These are phyloP conservation scores for Dryadomyces quercivorus DNA, from an alignment of 2,329 filamentous ascomycete genomes.

Conservation along the genomic window DNA sequence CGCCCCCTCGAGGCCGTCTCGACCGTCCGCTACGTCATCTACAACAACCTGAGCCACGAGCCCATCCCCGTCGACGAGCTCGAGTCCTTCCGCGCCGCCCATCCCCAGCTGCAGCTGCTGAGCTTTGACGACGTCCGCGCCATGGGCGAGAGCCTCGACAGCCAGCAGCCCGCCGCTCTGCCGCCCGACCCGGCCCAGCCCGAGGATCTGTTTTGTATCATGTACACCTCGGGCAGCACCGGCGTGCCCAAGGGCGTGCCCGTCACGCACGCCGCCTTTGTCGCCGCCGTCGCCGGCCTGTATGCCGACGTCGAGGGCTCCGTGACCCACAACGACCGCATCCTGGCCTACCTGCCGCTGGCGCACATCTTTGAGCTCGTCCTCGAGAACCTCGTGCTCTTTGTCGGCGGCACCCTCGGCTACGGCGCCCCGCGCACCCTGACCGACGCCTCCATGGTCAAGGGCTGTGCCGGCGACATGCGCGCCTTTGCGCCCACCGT, in stretches of 20 bases:
- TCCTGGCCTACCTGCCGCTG: slow-evolving; percentile 85
- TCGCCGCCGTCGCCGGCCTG: slow-evolving; percentile 76
- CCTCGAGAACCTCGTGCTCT: slow-evolving; percentile 83
- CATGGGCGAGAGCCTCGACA: slow-evolving; percentile 50
- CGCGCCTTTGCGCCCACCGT: slow-evolving; percentile 81
- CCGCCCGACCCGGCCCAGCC: slow-evolving; percentile 60
- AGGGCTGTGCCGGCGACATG: slow-evolving; percentile 88
- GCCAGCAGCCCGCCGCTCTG: slow-evolving; percentile 41
- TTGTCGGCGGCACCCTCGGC: slow-evolving; percentile 82
- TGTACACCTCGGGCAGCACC: slow-evolving; percentile 83
- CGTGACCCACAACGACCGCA: slow-evolving; percentile 62
- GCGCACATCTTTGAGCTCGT: slow-evolving; percentile 96
- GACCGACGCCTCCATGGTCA: slow-evolving; percentile 63
- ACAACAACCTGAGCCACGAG: slow-evolving; percentile 43
- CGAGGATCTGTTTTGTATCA: slow-evolving; percentile 71
- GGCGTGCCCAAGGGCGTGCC: slow-evolving; percentile 82
- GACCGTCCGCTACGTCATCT: slow-evolving; percentile 46
- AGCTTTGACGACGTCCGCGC: slow-evolving; percentile 42
- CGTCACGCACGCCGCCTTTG: slow-evolving; percentile 66
- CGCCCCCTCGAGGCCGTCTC: slow-evolving; percentile 43
- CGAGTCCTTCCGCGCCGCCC: slow-evolving; percentile 41
- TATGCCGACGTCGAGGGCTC: slow-evolving; percentile 65
- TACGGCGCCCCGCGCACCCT: slow-evolving; percentile 88
- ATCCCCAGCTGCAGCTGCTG: slow-evolving; percentile 39
- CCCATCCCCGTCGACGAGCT: slow-evolving; percentile 41